Percentiles rank a stretch among this genome's conserved stretches.
Evolutionary conservation across 2,329 filamentous ascomycete species (phyloP).

Genomic region (Hymenotorrendiella dingleyae): DNA sequence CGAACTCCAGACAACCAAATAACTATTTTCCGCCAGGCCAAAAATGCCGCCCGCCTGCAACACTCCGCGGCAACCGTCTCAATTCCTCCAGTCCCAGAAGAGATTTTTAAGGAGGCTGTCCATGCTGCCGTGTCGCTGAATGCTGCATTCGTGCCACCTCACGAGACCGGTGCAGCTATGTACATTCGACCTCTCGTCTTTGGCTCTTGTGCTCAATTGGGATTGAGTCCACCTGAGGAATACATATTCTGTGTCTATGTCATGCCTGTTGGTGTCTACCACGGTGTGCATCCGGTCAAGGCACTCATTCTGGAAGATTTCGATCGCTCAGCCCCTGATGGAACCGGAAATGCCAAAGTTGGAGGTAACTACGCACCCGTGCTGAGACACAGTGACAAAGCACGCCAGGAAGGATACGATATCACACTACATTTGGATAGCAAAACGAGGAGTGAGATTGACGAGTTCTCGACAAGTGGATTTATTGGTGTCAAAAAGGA

Average conservation of each 20-base stretch:
- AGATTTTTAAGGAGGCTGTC: constrained; percentile 70
- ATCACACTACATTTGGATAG: constrained; percentile 94
- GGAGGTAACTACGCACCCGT: constrained; percentile 96
- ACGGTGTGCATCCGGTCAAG: constrained; percentile 81
- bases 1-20: constrained; percentile 67
- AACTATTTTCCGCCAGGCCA: constrained; percentile 79
- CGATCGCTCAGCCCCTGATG: constrained; percentile 86
- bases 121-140: constrained; percentile 81
- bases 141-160: constrained; percentile 84
- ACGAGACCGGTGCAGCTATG: constrained; percentile 83
- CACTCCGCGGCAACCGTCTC: constrained; percentile 79
- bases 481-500: constrained; percentile 75
- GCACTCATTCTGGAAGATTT: constrained; percentile 88
- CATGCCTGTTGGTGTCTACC: constrained; percentile 88
- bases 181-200: constrained; percentile 89
- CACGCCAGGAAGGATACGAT: constrained; percentile 73
- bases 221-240: constrained; percentile 80
- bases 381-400: constrained; percentile 77
- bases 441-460: constrained; percentile 74
- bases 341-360: constrained; percentile 86
- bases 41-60: constrained; percentile 79
- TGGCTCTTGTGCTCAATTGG: constrained; percentile 80
- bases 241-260: constrained; percentile 90
- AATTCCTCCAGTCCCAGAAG: constrained; percentile 71
- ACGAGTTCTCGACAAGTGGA: constrained; percentile 92